Percentiles rank a stretch among this genome's conserved stretches.
Conservation (phyloP, 192 early-diverging fungal species). For the Diversispora eburnea region DNA sequence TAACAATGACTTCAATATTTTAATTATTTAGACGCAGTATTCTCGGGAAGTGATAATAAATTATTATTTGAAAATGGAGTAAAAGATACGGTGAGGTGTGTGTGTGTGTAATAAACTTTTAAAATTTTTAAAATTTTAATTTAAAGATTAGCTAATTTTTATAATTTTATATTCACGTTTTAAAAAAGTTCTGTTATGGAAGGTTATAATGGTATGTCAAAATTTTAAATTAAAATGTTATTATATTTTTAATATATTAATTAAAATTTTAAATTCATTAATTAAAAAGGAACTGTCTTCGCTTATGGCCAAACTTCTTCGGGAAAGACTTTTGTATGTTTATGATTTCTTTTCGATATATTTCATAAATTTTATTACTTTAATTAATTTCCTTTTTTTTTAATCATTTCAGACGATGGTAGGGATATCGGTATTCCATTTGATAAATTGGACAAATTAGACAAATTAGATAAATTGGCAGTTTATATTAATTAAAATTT, state of each 20-base stretch:
- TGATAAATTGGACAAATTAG: no score
- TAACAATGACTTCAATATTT: neutral
- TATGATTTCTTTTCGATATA: conserved; percentile 29
- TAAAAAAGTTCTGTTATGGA: conserved; percentile 59
- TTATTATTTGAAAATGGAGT: conserved; percentile 40
- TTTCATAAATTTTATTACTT: neutral
- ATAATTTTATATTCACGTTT: neutral
- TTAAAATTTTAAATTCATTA: neutral
- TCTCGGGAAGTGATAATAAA: conserved; percentile 44
- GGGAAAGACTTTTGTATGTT: conserved; percentile 81
- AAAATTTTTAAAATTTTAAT: no score
- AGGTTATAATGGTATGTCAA: conserved; percentile 80
- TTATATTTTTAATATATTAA: neutral
- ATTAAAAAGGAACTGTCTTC: conserved; percentile 79
- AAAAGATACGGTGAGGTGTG: conserved; percentile 41
- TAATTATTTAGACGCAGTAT: conserved; percentile 30
- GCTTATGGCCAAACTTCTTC: conserved; percentile 97
- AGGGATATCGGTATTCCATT: no score
- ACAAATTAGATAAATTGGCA: no score
- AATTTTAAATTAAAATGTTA: neutral
- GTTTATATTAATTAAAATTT: no score
- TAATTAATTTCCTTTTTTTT: conserved; percentile 1
- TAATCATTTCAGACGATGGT: neutral
- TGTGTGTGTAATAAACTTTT: conserved; percentile 13
- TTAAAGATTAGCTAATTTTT: neutral